Conservation (phyloP, 176 grass and related monocot species). For the Luzula sylvatica region DNA sequence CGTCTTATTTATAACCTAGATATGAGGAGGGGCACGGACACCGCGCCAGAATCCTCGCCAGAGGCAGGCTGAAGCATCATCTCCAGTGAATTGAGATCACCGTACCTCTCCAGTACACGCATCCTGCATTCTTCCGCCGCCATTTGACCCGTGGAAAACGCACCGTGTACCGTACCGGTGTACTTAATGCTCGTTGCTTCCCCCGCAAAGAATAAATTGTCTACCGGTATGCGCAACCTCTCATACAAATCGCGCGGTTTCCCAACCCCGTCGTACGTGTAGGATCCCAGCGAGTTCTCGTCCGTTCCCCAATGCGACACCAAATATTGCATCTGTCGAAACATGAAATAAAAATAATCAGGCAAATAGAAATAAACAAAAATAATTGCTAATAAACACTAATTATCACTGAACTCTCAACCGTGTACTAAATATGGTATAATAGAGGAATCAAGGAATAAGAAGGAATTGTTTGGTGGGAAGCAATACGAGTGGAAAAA, state of each 20-base stretch:
- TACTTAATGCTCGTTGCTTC: conserved; percentile 86
- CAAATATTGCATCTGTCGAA: conserved; percentile 69
- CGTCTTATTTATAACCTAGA: conserved; percentile 50
- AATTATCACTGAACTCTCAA: no score
- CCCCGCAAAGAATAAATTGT: conserved; percentile 95
- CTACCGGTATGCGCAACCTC: conserved; percentile 79
- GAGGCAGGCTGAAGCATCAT: conserved; percentile 53
- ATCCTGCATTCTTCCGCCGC: conserved; percentile 86
- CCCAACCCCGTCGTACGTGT: conserved; percentile 78
- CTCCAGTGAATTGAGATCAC: conserved; percentile 59
- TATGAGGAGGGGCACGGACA: conserved; percentile 82
- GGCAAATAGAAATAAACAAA: conserved; percentile 13
- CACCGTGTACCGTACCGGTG: conserved; percentile 82
- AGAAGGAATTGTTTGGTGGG: no score
- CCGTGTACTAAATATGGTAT: no score
- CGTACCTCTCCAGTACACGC: conserved; percentile 79
- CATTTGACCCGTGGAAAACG: conserved; percentile 81
- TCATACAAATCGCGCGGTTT: conserved; percentile 63
- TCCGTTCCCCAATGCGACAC: conserved; percentile 90
- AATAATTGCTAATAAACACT: conserved; percentile 1
- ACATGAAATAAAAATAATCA: not conserved
- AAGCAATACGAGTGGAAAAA: no score
- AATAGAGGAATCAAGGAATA: no score
- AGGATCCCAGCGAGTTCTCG: conserved; percentile 80
- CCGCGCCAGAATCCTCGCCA: conserved; percentile 45